Evolutionary conservation across 2,329 filamentous ascomycete genomes (phyloP), one percentile per base, ranked within the genome.

Genomic region (Hymenoscyphus linearis): DNA sequence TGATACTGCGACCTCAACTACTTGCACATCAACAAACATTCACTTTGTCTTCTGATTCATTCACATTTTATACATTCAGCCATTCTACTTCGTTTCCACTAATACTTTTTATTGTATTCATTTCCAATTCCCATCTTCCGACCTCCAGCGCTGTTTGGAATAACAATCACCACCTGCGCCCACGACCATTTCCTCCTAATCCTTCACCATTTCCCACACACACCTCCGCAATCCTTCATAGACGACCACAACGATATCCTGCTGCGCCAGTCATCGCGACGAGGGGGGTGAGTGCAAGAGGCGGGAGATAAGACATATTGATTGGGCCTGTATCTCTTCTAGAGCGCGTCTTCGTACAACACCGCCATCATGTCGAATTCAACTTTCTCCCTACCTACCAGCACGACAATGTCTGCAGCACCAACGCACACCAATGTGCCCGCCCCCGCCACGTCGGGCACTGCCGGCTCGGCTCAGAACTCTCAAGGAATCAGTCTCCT

Each of bases 401-500:
- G 22, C 27, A 25, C 52, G n/a, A 53, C 52, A 7, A 53, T 53
- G 52, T 53, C 52, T 22, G 52, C 54, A 12, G 40, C 34, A 22
- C 22, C 57, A 27, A 53, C 58, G 7, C 37, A 50, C 14, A 55
- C 61, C 7, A 52, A 36, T 18, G 27, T 44, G 6, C 25, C 61
- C 16, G 52, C 55, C 13, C 25, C 47, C 7, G 18, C 55, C 18
- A 14, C 53, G 3, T 18, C 31, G 9, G 55, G 57, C 6, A 13
- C 18, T 31, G 4, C 55, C 47, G 69, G 69, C 5, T 52, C 55
- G 12, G 71, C 60, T 5, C 70, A 73, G 55, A 56, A 5, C 25
- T 61, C 62, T 9, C 58, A 69, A 53, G 72, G 72, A 55, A 71
- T 72, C 61, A 70, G 66, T 61, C 58, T 73, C n/a, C 66, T 72